A percentile compares a stretch with the other conserved stretches of the same genome.
Conservation (phyloP, 2,329 filamentous ascomycete genomes). For the Hawksworthiomyces lignivorus region DNA sequence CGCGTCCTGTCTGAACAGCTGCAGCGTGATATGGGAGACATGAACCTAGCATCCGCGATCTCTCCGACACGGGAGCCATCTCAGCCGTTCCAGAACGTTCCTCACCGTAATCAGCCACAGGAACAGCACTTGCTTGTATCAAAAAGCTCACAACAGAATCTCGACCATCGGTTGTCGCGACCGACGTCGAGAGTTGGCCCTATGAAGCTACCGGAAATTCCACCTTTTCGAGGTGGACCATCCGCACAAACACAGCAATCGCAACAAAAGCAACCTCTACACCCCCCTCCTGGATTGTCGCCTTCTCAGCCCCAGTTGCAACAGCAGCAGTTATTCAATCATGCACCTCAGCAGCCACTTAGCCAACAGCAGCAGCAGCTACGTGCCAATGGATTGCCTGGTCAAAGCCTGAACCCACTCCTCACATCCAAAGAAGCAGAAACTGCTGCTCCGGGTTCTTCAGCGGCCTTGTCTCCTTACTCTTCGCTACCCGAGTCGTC, state of each 20-base stretch:
- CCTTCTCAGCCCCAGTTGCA: background rate
- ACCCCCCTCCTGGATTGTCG: conserved; percentile 5
- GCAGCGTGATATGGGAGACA: conserved; percentile 52
- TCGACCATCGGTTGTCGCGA: conserved; percentile 25
- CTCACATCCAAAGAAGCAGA: conserved; percentile 11
- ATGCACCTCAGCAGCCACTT: conserved; percentile 7
- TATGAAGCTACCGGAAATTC: conserved; percentile 46
- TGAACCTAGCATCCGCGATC: conserved; percentile 40
- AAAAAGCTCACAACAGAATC: conserved; percentile 26
- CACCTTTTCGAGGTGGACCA: conserved; percentile 39
- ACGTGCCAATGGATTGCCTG: background rate
- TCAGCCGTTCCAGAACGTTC: conserved; percentile 11
- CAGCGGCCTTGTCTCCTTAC: too few species aligned
- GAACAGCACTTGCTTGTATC: conserved; percentile 21
- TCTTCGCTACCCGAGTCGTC: conserved; percentile 12
- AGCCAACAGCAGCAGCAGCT: background rate
- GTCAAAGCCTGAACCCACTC: conserved; percentile 6
- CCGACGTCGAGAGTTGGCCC: conserved; percentile 31
- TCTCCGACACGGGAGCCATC: conserved; percentile 3
- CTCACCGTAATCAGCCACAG: background rate
- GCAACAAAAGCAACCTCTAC: conserved; percentile 6
- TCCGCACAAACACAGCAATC: conserved; percentile 16
- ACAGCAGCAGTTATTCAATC: background rate
- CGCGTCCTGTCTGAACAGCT: conserved; percentile 53
- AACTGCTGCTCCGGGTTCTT: background rate